Percentiles rank a stretch among this genome's conserved stretches.
phyloP scores from a whole-genome alignment of 2,329 filamentous ascomycete genomes.

The Aspergillus fumigatiaffinis region DNA sequence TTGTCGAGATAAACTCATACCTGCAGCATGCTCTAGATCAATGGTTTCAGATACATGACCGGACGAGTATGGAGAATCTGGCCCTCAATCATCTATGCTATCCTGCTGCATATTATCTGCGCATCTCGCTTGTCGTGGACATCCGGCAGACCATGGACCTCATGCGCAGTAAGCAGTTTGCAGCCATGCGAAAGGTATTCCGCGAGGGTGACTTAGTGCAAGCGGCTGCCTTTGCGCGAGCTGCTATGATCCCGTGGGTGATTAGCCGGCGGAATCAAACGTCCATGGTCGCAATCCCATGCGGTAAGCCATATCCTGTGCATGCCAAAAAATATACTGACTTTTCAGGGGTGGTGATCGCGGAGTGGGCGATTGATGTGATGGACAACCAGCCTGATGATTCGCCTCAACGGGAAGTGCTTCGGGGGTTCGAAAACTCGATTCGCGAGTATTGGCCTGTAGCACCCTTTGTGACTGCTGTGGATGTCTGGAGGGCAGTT shows the following conservation, averaged over 20 bases:
- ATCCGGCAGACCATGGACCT: background rate
- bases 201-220: background rate
- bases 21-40: background rate
- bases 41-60: background rate
- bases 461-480: background rate
- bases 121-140: background rate
- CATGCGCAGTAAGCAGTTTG: background rate
- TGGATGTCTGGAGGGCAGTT: background rate
- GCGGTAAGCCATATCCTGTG: background rate
- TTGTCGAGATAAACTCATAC: background rate
- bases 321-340: background rate
- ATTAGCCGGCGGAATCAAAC: background rate
- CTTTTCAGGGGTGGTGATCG: background rate
- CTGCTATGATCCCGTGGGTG: background rate
- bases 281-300: background rate
- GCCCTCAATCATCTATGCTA: background rate
- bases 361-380: background rate
- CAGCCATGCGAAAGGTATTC: background rate
- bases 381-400: background rate
- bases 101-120: background rate
- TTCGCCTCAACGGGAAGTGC: background rate
- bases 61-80: background rate
- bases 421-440: background rate
- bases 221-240: background rate
- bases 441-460: background rate